Base-by-base conservation (phyloP, 2,329 filamentous ascomycete species). In the Fusarium temperatum region DNA sequence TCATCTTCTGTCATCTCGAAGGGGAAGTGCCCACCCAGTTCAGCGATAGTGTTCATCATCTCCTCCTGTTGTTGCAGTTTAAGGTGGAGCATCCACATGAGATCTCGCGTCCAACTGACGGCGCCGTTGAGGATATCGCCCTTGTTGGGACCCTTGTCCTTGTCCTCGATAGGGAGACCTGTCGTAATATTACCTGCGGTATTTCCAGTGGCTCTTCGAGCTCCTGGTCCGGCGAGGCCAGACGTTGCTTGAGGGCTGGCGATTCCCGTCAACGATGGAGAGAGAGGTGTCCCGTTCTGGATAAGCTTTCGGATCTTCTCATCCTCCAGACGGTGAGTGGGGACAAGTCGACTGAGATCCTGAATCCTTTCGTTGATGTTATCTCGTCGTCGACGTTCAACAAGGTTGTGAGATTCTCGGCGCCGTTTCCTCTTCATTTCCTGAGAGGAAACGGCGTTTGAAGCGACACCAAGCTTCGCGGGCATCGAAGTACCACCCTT, bases 281-380 rank as follows among this genome's bases (percentile, higher is more conserved):
- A 97, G 18, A 98, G 85, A 1, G 96, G 94, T 3, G 94, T 96
- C 70, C 96, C 97, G 80, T 95, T 98, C 78, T 96, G 91, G 61
- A 98, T 92, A 80, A 98, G 92, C 84, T 98, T 98, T 76, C 95
- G 92, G 54, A 98, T 93, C 85, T 98, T 98, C 84, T 99, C 96
- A 80, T 98, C 96, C 79, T 99, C 96, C 6, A 99, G 88, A 69
- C 96, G 92, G 82, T 99, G 96, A 69, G 92, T 89, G 30, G 96
- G 96, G 5, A 99, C 96, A 24, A 99, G 89, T 78, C 95, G 94
- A 79, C 96, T 98, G 13, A 99, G 89, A 80, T 99, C 96, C 80
- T 98, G 96, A 72, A 99, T 99, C 48, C 96, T 91, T 83, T 99
- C 96, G 77, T 99, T 99, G 87, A 99, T 99, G 81, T 98, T 98